A percentile compares a stretch with the other conserved stretches of the same genome.
Conservation (phyloP, 805 yeast species). For the Yarrowia sp. region DNA sequence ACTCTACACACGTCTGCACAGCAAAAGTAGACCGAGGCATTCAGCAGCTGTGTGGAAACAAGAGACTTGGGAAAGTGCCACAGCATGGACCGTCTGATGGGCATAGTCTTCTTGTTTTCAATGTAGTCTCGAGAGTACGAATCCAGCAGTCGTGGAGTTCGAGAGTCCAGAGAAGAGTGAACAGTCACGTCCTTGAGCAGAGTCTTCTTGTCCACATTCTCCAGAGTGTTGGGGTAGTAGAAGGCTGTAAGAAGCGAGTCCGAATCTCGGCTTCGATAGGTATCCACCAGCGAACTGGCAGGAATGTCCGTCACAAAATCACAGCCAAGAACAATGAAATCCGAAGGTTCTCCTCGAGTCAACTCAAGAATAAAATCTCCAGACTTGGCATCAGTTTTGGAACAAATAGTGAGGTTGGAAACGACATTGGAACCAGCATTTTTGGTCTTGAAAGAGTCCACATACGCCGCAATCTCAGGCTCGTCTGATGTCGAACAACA, state of each 20-base stretch:
- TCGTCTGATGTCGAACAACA: not conserved
- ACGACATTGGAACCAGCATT: not conserved
- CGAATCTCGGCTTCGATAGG: slow-evolving; percentile 67
- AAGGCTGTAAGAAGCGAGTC: slow-evolving; percentile 66
- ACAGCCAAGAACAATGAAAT: slow-evolving; percentile 85
- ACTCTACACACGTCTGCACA: slow-evolving; percentile 52
- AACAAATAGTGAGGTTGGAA: not conserved
- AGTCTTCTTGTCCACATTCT: slow-evolving; percentile 72
- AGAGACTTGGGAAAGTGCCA: slow-evolving; percentile 83
- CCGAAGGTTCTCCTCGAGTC: slow-evolving; percentile 34
- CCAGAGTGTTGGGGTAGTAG: slow-evolving; percentile 70
- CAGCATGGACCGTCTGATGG: slow-evolving; percentile 77
- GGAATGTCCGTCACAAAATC: slow-evolving; percentile 91
- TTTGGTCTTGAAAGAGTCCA: not conserved
- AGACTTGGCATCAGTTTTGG: slow-evolving; percentile 26
- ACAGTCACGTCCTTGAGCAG: slow-evolving; percentile 61
- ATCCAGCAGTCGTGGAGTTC: slow-evolving; percentile 57
- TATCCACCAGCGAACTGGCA: slow-evolving; percentile 82
- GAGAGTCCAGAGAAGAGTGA: slow-evolving; percentile 38
- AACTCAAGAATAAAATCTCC: slow-evolving; percentile 30
- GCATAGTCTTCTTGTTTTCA: slow-evolving; percentile 65
- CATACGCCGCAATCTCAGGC: not conserved
- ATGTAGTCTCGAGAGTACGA: slow-evolving; percentile 65
- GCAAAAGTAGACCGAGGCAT: slow-evolving; percentile 69
- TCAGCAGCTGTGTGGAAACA: slow-evolving; percentile 71